Conservation (phyloP, 768 basidiomycete genomes). For the Floccularia luteovirens region DNA sequence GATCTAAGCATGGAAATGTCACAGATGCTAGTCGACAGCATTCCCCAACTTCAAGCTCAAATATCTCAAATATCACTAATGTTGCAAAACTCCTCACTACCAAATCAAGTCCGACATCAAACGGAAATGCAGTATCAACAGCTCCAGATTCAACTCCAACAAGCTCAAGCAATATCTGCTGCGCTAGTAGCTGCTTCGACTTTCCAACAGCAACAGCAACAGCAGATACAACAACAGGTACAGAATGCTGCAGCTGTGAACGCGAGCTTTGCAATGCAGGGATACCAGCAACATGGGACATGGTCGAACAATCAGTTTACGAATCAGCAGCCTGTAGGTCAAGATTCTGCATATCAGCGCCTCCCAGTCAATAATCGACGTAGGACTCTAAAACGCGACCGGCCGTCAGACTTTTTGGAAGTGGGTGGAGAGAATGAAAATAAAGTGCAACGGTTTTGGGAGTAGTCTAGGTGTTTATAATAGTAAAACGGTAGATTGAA, state of each 20-base stretch:
- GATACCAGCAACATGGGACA: constrained; percentile 28
- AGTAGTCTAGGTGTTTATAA: constrained; percentile 29
- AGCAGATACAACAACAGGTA: constrained; percentile 23
- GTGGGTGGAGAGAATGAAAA: constrained; percentile 54
- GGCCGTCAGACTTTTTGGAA: constrained; percentile 81
- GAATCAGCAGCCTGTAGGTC: constrained; percentile 57
- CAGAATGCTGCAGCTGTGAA: constrained; percentile 19
- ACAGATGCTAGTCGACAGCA: constrained; percentile 64
- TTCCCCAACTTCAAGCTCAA: constrained; percentile 81
- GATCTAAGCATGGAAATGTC: constrained; percentile 57
- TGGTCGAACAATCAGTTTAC: constrained; percentile 41
- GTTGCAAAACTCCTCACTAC: constrained; percentile 73
- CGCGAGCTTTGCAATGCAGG: constrained; percentile 33
- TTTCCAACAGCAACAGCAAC: constrained; percentile 49
- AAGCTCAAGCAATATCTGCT: constrained; percentile 67
- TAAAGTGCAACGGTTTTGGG: constrained; percentile 74
- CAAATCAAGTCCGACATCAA: constrained; percentile 64
- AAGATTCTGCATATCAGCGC: constrained; percentile 85
- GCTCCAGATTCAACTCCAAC: constrained; percentile 70
- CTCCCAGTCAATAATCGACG: constrained; percentile 77
- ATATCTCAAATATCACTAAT: constrained; percentile 73
- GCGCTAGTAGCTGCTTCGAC: constrained; percentile 52
- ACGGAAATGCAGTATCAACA: constrained; percentile 82
- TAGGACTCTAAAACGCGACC: constrained; percentile 69
- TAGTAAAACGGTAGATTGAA: no score